These are phyloP conservation scores for Sugiyamaella castrensis DNA, from an alignment of 1,139 yeast genomes.

Conservation along the genomic window DNA sequence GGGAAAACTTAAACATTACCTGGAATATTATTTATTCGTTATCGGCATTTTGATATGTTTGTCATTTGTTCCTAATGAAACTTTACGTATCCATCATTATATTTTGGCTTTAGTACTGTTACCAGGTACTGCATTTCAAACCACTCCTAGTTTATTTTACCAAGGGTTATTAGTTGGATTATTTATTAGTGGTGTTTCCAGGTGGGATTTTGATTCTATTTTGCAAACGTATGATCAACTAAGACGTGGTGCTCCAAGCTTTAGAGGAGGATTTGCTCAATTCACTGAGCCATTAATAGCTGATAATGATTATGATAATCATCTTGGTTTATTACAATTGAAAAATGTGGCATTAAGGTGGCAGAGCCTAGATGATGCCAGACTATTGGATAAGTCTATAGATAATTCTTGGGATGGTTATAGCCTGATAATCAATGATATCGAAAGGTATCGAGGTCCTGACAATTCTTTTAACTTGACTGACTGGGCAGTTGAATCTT, in stretches of 20 bases:
- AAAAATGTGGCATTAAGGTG: conserved; percentile 8
- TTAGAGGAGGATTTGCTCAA: conserved; percentile 51
- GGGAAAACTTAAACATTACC: conserved; percentile 64
- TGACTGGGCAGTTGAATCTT: conserved; percentile 23
- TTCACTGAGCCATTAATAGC: conserved; percentile 41
- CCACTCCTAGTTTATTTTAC: conserved; percentile 69
- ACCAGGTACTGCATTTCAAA: conserved; percentile 67
- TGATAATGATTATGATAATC: conserved; percentile 7
- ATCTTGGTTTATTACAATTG: conserved; percentile 1
- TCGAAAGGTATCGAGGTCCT: conserved; percentile 67
- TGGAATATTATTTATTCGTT: conserved; percentile 49
- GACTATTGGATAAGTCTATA: conserved; percentile 3
- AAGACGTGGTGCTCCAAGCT: conserved; percentile 69
- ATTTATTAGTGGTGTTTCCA: conserved; percentile 75
- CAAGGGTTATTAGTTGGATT: conserved; percentile 85
- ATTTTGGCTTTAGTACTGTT: conserved; percentile 72
- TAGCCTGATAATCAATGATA: conserved; percentile 70
- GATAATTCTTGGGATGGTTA: conserved; percentile 42
- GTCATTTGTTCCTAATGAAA: conserved; percentile 61
- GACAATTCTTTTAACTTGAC: conserved; percentile 30
- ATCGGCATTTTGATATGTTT: conserved; percentile 48
- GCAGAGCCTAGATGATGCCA: conserved; percentile 12
- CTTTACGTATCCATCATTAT: conserved; percentile 84
- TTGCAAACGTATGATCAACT: conserved; percentile 72
- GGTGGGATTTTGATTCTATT: conserved; percentile 93